Evolutionary conservation across 2,329 filamentous ascomycete genomes (phyloP).

Genomic region (Orbilia brochopaga): DNA sequence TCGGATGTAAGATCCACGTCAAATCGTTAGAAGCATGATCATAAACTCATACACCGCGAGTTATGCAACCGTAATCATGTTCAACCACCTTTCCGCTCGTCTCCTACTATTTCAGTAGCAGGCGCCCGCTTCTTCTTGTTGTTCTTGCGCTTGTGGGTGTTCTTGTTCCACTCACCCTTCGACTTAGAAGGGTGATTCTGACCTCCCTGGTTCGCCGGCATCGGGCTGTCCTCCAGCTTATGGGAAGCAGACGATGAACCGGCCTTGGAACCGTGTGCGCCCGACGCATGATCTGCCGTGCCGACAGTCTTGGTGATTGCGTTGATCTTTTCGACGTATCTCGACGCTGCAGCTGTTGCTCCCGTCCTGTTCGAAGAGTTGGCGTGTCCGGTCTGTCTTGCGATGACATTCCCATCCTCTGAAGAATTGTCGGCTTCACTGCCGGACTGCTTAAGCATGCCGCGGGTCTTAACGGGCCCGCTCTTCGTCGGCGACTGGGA

Average conservation of each 20-base stretch:
- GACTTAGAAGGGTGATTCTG: conserved; percentile 39
- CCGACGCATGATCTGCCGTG: conserved; percentile 30
- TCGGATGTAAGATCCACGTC: conserved; percentile 23
- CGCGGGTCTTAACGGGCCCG: conserved; percentile 31
- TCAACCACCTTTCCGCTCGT: conserved; percentile 45
- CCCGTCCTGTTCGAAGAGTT: conserved; percentile 31
- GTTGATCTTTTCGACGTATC: conserved; percentile 33
- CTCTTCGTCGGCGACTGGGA: conserved; percentile 28
- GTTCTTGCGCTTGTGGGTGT: conserved; percentile 40
- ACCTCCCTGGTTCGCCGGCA: conserved; percentile 28
- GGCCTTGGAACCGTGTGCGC: conserved; percentile 23
- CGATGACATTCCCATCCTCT: conserved; percentile 31
- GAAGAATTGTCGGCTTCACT: conserved; percentile 44
- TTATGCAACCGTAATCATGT: conserved; percentile 49
- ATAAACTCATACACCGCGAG: conserved; percentile 50
- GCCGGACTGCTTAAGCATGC: conserved; percentile 20
- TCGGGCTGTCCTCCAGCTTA: conserved; percentile 40
- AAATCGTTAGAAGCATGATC: conserved; percentile 50
- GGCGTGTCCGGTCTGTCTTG: conserved; percentile 16
- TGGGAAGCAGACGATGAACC: conserved; percentile 13
- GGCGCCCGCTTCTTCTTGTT: conserved; percentile 47
- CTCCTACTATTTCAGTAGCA: conserved; percentile 30
- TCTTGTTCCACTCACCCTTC: conserved; percentile 50
- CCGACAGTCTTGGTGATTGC: conserved; percentile 47
- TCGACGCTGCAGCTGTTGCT: conserved; percentile 34